A percentile compares a stretch with the other conserved stretches of the same genome.
Conservation (phyloP, 805 yeast species). For the Myxozyma lipomycoides region DNA sequence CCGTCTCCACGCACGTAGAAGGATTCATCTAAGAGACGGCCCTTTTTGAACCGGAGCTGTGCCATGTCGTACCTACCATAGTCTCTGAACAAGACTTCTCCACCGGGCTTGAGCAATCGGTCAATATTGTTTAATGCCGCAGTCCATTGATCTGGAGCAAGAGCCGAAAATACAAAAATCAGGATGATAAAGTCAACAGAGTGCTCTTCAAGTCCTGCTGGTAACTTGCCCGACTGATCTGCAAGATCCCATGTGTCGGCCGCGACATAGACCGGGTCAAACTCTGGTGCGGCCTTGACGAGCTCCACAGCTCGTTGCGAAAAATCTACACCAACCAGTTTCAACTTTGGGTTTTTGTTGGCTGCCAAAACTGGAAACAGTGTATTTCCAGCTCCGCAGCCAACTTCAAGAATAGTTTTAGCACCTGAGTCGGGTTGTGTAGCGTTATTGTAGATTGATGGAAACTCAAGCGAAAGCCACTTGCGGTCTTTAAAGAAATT, state of each 20-base stretch:
- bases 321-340: constrained; percentile 82
- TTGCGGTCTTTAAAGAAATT: constrained; percentile 95
- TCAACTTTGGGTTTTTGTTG: constrained; percentile 73
- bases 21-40: constrained; percentile 81
- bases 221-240: constrained; percentile 64
- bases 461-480: constrained; percentile 95
- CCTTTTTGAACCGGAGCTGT: constrained; percentile 87
- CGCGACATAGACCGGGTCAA: constrained; percentile 56
- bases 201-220: constrained; percentile 75
- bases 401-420: constrained; percentile 77
- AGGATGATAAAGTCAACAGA: constrained; percentile 89
- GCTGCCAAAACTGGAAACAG: constrained; percentile 82
- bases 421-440: constrained; percentile 71
- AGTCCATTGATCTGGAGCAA: constrained; percentile 87
- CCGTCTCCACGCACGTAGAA: constrained; percentile 98
- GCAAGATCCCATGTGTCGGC: constrained; percentile 97
- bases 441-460: constrained; percentile 64
- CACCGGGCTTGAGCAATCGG: constrained; percentile 86
- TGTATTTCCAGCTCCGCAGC: constrained; percentile 98
- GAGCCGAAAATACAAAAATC: constrained; percentile 90
- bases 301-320: constrained; percentile 85
- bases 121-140: constrained; percentile 68
- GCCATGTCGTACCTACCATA: constrained; percentile 96
- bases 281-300: constrained; percentile 57
- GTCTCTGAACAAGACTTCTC: constrained; percentile 82